Base-by-base conservation (phyloP, 352 stramenopile species). In the Globisporangium acanthophoron region DNA sequence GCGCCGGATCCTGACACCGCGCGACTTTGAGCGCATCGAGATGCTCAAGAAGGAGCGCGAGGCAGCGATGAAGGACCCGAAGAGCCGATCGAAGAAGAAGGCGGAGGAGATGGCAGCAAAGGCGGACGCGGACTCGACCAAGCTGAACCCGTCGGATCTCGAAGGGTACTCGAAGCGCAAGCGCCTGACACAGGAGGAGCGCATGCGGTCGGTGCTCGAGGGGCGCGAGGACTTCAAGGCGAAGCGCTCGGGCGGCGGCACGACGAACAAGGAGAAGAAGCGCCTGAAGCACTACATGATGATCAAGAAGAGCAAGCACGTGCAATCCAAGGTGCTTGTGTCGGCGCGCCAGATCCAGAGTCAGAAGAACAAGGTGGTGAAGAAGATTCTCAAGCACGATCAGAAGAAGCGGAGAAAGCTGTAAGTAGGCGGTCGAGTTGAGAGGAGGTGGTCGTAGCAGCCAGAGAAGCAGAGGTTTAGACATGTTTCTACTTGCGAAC, bases 271-370 rank as follows among this genome's bases (percentile, higher is more conserved):
- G 55, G 96, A 99, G 76, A 99, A 99, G 80, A 88, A 90, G 63
- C 85, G 96, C 51, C 87, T 94, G 12, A 99, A 99, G 83, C 98
- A 98, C 72, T 99, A 98, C 58, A 85, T 97, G 64, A 99, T 99
- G 96, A 90, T 97, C 50, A 97, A 98, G 67, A 97, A 97, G 70
- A 97, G 91, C 65, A 85, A 85, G 56, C 71, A 78, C 33, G 91
- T 98, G 56, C 88, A 97, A 70, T 40, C 65, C 61, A 96, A 97
- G 74, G 80, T 96, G 56, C 83, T 93, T 46, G 76, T 85, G 61
- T 92, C 78, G 46, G 88, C 91, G 47, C 83, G 84, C 29, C 74
- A 96, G 62, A 79, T 97, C 48, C 89, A 97, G 66, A 65, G 71
- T 29, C 61, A 75, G 62, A 80, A 90, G 61, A 92, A 83, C 54